phyloP scores from a whole-genome alignment of 1,284 basidiomycete genomes.

The Trichosporon asahii region DNA sequence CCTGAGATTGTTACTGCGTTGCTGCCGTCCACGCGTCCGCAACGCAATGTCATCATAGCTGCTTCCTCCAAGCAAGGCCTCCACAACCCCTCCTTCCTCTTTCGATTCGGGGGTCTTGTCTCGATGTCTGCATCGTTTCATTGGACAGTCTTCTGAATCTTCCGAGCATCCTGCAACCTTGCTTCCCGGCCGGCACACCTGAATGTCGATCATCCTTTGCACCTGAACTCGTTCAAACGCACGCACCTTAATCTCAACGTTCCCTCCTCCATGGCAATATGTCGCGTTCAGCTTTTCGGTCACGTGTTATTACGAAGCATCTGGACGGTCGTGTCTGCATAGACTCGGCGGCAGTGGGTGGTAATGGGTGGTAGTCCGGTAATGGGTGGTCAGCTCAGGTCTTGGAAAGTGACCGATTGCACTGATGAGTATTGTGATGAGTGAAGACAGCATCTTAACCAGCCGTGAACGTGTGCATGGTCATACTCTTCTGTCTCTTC shows the following conservation, averaged over 20 bases:
- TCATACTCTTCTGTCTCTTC: too few species aligned
- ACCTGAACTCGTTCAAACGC: not conserved
- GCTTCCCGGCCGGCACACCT: not conserved
- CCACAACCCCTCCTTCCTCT: not conserved
- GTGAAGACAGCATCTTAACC: too few species aligned
- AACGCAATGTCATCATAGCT: not conserved
- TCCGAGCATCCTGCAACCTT: not conserved
- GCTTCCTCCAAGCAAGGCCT: not conserved
- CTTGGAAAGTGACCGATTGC: too few species aligned
- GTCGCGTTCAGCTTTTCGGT: too few species aligned
- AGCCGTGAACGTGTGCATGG: too few species aligned
- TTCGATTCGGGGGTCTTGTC: not conserved
- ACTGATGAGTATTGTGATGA: too few species aligned
- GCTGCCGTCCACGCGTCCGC: not conserved
- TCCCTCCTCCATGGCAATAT: too few species aligned
- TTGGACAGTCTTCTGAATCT: not conserved
- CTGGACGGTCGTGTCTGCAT: too few species aligned
- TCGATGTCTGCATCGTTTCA: not conserved
- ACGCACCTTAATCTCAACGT: not conserved
- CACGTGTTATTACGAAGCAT: too few species aligned
- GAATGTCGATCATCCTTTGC: not conserved
- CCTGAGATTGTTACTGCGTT: not conserved
- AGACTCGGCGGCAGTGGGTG: too few species aligned
- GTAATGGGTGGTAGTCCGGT: too few species aligned
- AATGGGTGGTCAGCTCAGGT: too few species aligned